Evolutionary conservation across 164 flowering plant species (phyloP), one percentile per base, ranked within the genome.

Genomic region (Euptelea pleiosperma): DNA sequence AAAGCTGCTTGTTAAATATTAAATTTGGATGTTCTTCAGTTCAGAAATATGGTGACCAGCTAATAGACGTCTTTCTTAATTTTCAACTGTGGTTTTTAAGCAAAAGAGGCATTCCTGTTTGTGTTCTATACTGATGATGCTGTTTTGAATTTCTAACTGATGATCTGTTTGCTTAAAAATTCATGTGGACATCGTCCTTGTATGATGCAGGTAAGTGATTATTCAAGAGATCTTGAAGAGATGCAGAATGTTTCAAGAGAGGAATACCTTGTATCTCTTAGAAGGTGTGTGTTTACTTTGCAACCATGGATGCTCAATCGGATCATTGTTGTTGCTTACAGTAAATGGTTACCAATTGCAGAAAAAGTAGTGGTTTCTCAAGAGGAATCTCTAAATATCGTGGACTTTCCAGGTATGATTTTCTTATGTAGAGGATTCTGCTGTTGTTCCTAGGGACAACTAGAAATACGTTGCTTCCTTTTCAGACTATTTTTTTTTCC

Each of bases 291-390:
- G 41, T 45, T 19, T 43, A 30, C 33, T 63, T 22, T n/a, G 6
- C 34, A 45, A 41, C 40, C 35, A 12, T 54, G 7, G 24, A 35
- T 39, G 52, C 12, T 50, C 28, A 19, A 46, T 26, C 16, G 36
- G 47, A 64, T 41, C 18, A 24, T 15, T 40, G 26, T 26, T 28
- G 25, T 57, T 66, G 36, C 77, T 70, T 52, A 70, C 43, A 5
- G 0, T 58, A 29, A 4, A 50, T 63, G 25, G 26, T 71, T 48
- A 12, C 35, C 14, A 45, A 42, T 14, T 82, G 78, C 96, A 94
- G 99, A 69, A 94, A 94, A 80, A 91, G 96, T 73, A 91, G 97
- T 70, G 93, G 97, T 57, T 91, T 89, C 75, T 82, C 99, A 30
- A 86, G 96, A 74, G 99, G 97, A 51, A 71, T 83, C 37, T 78